Evolutionary conservation across 345 rosid genomes (phyloP), one percentile per base, ranked within the genome.

Genomic region (Rhodamnia rubescens): DNA sequence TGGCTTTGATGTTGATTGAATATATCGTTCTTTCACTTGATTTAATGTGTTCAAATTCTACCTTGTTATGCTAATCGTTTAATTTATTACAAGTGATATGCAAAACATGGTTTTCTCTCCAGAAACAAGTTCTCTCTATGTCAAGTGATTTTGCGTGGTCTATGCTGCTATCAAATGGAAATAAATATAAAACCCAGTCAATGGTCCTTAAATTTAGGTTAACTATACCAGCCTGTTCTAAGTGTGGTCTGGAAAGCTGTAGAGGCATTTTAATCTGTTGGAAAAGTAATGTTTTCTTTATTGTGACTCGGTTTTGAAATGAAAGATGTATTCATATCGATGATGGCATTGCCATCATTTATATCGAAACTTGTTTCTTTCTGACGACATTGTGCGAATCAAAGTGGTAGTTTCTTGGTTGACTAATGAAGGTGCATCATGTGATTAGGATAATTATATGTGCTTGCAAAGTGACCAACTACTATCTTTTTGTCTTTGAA

Each of bases 401-500:
- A 69, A 69, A 32, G 78, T 29, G 40, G 18, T 9, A 69, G 47
- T 32, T 69, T 32, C 47, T 69, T 69, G 47, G 78, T 32, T 69
- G 16, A 69, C 78, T 69, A 32, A 11, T 32, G 47, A 36, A 32
- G 78, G 24, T 69, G 78, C 47, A 32, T 69, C 47, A 18, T 18
- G 78, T 32, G 13, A 69, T 18, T 69, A 69, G 44, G 47, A 69
- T 32, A 16, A 8, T 32, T 69, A 69, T 69, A 69, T 69, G 47
- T 32, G 78, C 78, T 69, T 69, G 47, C 78, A 69, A 32, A 18
- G 47, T 69, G 12, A 69, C 78, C 78, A 8, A 32, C 78, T 44
- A 32, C 78, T 32, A 64, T 64, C 78, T 69, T 69, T 69, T 21
- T 69, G 78, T 69, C 15, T 15, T 29, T 56, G 82, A 80, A 97